Base-by-base conservation (phyloP, 2,329 filamentous ascomycete species). In the Plectosphaerella cucumerina region DNA sequence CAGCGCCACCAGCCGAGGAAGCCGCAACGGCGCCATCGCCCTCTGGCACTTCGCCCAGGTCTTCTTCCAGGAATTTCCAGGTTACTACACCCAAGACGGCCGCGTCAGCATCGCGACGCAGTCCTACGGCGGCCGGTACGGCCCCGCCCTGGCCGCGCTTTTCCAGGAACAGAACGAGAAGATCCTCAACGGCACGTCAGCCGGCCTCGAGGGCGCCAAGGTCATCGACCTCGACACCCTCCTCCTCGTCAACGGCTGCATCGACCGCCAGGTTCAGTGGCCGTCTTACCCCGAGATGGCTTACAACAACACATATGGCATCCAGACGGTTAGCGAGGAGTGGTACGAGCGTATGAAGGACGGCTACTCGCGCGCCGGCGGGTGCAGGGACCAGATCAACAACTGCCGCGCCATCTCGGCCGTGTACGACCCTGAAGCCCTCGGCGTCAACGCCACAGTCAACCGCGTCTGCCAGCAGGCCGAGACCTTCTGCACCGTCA, bases 1-100 rank as follows among this genome's bases (percentile, higher is more conserved):
- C 3, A 67, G 62, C 22, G 62, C 63, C 23, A 80, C 77, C 3
- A 9, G 64, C 67, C 14, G 72, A 75, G 47, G 77, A 76, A 3
- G 78, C 77, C n/a, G 70, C 71, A 52, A 49, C 34, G 43, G 56
- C 15, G 65, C 65, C 42, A 48, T 67, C 58, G 55, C 64, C 48
- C 50, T 60, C 23, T 23, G 65, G 65, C 43, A 61, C 56, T 53
- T 56, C 41, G 49, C 56, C 6, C 50, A 59, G 51, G 75, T 75
- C 3, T 89, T 84, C 73, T 81, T 84, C 50, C 72, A 78, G 6
- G 77, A 81, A 37, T 88, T 88, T 53, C 83, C 82, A 0, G 72
- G 75, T 37, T 86, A 87, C 59, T 74, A 79, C 60, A 76, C 78
- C 3, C 75, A 76, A 48, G 77, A 84, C 54, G 44, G 47, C 50